Percentiles rank a stretch among this genome's conserved stretches.
These are phyloP conservation scores for Melanomma pulvis-pyrius DNA, from an alignment of 495 filamentous ascomycete species.

Conservation along the genomic window DNA sequence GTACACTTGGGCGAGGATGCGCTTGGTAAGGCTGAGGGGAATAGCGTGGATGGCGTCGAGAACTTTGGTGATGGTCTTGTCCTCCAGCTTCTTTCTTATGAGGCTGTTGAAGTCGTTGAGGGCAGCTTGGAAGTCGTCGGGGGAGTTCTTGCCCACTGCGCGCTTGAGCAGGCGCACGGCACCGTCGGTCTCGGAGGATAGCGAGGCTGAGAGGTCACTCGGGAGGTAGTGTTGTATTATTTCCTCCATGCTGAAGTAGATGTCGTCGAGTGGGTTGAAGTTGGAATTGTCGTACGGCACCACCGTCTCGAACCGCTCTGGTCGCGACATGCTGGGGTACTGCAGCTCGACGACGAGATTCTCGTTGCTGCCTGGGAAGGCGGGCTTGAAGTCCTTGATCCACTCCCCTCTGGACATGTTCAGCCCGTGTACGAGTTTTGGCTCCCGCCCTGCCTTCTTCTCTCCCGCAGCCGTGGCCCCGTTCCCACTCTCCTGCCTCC, in stretches of 20 bases:
- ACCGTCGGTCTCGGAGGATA: constrained; percentile 73
- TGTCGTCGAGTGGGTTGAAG: constrained; percentile 85
- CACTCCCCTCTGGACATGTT: constrained; percentile 29
- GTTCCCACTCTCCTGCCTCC: not conserved
- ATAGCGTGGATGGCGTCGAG: constrained; percentile 67
- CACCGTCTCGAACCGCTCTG: constrained; percentile 68
- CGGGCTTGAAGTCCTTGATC: constrained; percentile 32
- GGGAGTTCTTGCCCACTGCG: constrained; percentile 64
- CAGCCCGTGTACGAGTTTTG: constrained; percentile 26
- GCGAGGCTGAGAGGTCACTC: constrained; percentile 61
- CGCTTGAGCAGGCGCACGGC: constrained; percentile 72
- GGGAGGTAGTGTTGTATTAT: constrained; percentile 76
- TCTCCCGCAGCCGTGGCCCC: not conserved
- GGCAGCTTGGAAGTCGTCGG: constrained; percentile 66
- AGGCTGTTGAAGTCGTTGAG: constrained; percentile 74
- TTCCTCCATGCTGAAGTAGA: constrained; percentile 73
- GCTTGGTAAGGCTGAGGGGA: constrained; percentile 68
- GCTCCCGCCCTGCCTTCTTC: constrained; percentile 7
- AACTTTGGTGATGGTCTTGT: constrained; percentile 69
- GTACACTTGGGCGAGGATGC: constrained; percentile 86
- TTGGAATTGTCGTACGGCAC: constrained; percentile 72
- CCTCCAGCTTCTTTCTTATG: constrained; percentile 35
- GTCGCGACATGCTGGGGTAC: constrained; percentile 42
- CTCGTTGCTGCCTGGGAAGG: constrained; percentile 19
- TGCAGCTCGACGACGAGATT: constrained; percentile 43